These are phyloP conservation scores for Danielia reshetovae DNA, from an alignment of 805 yeast species.

Conservation along the genomic window DNA sequence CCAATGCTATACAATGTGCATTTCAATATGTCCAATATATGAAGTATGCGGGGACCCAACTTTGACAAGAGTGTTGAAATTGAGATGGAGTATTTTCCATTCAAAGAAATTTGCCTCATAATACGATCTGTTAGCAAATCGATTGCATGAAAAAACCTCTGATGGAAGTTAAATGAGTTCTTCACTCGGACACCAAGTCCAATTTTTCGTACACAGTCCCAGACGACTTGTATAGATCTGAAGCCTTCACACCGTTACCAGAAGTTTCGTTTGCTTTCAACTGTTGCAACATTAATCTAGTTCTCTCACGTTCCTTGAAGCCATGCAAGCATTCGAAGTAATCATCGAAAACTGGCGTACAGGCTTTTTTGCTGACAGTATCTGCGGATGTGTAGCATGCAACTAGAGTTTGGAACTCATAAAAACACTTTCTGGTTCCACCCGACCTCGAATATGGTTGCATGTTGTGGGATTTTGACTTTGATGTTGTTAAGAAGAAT, in stretches of 20 bases:
- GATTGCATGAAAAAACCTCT: no score
- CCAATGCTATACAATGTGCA: background rate
- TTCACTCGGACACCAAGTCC: conserved; percentile 22
- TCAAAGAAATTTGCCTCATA: no score
- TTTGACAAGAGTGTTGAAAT: no score
- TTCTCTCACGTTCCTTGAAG: conserved; percentile 42
- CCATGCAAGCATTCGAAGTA: conserved; percentile 47
- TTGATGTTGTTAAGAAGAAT: background rate
- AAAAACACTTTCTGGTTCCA: conserved; percentile 46
- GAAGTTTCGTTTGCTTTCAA: conserved; percentile 41
- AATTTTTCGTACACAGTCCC: conserved; percentile 41
- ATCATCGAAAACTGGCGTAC: conserved; percentile 43
- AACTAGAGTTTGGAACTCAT: conserved; percentile 42
- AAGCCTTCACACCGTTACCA: conserved; percentile 37
- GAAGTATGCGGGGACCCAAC: no score
- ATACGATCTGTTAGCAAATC: no score
- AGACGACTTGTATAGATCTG: conserved; percentile 40
- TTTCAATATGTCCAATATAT: no score
- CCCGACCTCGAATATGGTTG: conserved; percentile 47
- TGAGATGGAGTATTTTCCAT: no score
- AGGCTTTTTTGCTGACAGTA: conserved; percentile 37
- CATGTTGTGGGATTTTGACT: conserved; percentile 19
- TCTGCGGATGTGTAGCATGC: conserved; percentile 45
- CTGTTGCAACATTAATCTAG: conserved; percentile 43
- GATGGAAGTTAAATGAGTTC: background rate